These are phyloP conservation scores for Ustilago hordei DNA, from an alignment of 1,284 basidiomycete species.

Conservation along the genomic window DNA sequence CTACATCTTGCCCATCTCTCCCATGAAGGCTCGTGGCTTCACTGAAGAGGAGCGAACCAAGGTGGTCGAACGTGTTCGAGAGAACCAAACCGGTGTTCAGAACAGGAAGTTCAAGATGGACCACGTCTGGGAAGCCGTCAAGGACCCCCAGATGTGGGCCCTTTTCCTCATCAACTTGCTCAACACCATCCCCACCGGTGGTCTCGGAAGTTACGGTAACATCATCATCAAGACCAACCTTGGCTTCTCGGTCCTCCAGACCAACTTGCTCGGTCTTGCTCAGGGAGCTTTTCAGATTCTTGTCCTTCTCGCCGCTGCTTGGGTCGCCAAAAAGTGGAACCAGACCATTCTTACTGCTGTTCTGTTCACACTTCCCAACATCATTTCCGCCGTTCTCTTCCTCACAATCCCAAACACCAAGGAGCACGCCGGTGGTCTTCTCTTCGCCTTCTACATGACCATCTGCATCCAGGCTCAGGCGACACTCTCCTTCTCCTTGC, in stretches of 20 bases:
- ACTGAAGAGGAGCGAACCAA: conserved; percentile 73
- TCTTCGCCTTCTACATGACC: conserved; percentile 45
- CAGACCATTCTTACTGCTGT: conserved; percentile 64
- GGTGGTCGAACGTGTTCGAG: conserved; percentile 74
- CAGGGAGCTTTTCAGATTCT: conserved; percentile 54
- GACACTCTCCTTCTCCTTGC: conserved; percentile 53
- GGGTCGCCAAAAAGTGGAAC: conserved; percentile 36
- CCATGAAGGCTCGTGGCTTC: conserved; percentile 69
- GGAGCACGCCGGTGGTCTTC: conserved; percentile 38
- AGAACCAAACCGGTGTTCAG: conserved; percentile 74
- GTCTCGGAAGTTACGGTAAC: conserved; percentile 72
- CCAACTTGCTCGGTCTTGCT: conserved; percentile 61
- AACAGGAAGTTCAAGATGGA: conserved; percentile 74
- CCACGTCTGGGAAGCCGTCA: conserved; percentile 72
- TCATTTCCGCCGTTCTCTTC: conserved; percentile 62
- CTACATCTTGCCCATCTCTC: conserved; percentile 62
- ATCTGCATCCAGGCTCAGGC: conserved; percentile 49
- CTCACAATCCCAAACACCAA: conserved; percentile 44
- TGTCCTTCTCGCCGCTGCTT: conserved; percentile 43
- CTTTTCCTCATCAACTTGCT: conserved; percentile 72
- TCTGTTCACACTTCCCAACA: conserved; percentile 54
- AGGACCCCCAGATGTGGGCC: conserved; percentile 71
- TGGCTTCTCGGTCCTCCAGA: conserved; percentile 60
- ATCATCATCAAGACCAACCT: conserved; percentile 69
- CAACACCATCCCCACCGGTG: conserved; percentile 74